A percentile compares a stretch with the other conserved stretches of the same genome.
These are phyloP conservation scores for Drechmeria coniospora DNA, from an alignment of 2,329 filamentous ascomycete genomes.

Conservation along the genomic window DNA sequence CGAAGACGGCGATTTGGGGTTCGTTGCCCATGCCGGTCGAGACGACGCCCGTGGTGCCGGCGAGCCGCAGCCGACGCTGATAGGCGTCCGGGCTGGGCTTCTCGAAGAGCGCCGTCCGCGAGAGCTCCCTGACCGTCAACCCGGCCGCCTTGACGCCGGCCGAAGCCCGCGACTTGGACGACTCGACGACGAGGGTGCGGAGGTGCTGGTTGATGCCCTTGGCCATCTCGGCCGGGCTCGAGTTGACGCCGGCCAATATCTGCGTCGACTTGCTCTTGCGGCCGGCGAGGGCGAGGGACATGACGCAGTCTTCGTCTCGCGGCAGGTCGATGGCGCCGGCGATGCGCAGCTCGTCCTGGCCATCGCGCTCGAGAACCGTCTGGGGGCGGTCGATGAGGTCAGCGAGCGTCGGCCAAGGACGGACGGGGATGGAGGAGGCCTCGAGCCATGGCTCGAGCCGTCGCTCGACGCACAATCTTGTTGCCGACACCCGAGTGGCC, in stretches of 20 bases:
- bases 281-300: constrained; percentile 58
- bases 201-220: constrained; percentile 75
- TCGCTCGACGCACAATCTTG: constrained; percentile 64
- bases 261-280: constrained; percentile 38
- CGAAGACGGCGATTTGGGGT: constrained; percentile 68
- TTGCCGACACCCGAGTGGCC: constrained; percentile 71
- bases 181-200: constrained; percentile 51
- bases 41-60: constrained; percentile 56
- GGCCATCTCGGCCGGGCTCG: constrained; percentile 53
- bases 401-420: too few relatives aligned
- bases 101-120: constrained; percentile 36
- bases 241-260: constrained; percentile 68
- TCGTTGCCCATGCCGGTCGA: constrained; percentile 64
- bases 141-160: constrained; percentile 13
- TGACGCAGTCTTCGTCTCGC: constrained; percentile 77
- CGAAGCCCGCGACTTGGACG: constrained; percentile 17
- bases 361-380: constrained; percentile 58
- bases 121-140: constrained; percentile 32
- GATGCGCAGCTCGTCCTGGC: constrained; percentile 46
- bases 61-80: constrained; percentile 42
- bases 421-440: too few relatives aligned
- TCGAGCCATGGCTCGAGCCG: too few relatives aligned
- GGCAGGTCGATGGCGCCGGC: constrained; percentile 63
- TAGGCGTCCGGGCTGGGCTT: constrained; percentile 36
- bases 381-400: too few relatives aligned